Evolutionary conservation across 768 basidiomycete genomes (phyloP).

Genomic region (Serendipita sp.): DNA sequence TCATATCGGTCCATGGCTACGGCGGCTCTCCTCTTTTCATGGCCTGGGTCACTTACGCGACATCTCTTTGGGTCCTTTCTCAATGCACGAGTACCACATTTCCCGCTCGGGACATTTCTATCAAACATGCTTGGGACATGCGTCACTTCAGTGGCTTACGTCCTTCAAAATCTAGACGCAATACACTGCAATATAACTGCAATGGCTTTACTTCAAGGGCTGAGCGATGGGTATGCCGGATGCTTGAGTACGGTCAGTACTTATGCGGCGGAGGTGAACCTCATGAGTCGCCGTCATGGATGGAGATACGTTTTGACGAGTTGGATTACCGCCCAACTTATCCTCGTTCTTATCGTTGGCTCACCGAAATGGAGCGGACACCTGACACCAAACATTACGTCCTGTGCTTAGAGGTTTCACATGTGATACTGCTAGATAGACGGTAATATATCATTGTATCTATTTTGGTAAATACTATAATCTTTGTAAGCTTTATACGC

Average conservation of each 20-base stretch:
- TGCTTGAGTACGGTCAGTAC: conserved; percentile 91
- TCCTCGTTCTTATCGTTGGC: conserved; percentile 60
- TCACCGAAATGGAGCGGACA: conserved; percentile 37
- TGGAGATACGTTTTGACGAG: conserved; percentile 55
- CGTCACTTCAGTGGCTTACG: conserved; percentile 57
- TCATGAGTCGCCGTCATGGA: conserved; percentile 39
- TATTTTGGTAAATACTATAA: not conserved
- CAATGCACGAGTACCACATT: conserved; percentile 42
- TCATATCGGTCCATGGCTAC: conserved; percentile 63
- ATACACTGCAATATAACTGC: conserved; percentile 17
- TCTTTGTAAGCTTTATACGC: not conserved
- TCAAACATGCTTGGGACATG: conserved; percentile 70
- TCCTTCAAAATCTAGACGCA: conserved; percentile 38
- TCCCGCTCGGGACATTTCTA: conserved; percentile 66
- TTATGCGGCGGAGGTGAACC: conserved; percentile 64
- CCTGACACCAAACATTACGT: no score
- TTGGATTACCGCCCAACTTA: conserved; percentile 49
- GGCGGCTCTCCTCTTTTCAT: conserved; percentile 76
- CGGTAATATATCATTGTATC: not conserved
- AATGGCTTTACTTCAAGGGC: conserved; percentile 64
- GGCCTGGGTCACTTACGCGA: conserved; percentile 74
- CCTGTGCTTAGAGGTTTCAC: no score
- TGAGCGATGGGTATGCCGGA: conserved; percentile 87
- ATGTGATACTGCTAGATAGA: not conserved
- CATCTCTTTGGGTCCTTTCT: conserved; percentile 58